phyloP scores from a whole-genome alignment of 1,284 basidiomycete species.

The Moniliophthora roreri region DNA sequence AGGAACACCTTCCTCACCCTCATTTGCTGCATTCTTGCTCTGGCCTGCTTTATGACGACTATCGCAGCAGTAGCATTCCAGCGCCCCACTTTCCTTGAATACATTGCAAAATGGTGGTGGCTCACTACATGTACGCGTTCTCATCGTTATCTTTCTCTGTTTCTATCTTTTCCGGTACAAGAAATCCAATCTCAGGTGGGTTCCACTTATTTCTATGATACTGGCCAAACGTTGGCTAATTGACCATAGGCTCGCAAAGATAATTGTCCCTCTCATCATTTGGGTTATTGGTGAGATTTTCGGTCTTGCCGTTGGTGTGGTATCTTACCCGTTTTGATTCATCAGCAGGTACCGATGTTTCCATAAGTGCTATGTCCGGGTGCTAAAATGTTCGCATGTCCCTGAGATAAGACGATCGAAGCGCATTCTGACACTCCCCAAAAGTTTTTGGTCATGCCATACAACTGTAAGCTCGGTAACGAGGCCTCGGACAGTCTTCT shows the following conservation, averaged over 20 bases:
- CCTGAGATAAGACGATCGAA: not conserved
- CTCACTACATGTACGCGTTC: conserved; percentile 1
- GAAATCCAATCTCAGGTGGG: not conserved
- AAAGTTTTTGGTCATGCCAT: not conserved
- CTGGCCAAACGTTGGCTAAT: not conserved
- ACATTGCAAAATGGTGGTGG: conserved; percentile 3
- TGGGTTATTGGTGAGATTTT: not conserved
- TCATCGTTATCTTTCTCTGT: conserved; percentile 1
- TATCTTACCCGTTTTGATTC: not conserved
- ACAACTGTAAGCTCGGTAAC: not conserved
- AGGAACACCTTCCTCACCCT: conserved; percentile 1
- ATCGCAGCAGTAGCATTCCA: not conserved
- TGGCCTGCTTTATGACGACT: not conserved
- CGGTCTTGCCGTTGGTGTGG: not conserved
- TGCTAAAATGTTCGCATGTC: not conserved
- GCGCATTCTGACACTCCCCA: not conserved
- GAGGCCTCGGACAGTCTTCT: not conserved
- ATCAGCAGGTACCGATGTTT: not conserved
- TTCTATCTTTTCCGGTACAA: not conserved
- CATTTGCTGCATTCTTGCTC: conserved; percentile 1
- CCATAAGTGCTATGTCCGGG: not conserved
- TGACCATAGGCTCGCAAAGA: not conserved
- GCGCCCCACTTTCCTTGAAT: not conserved
- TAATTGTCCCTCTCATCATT: not conserved
- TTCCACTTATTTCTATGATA: too few relatives aligned